Evolutionary conservation across 352 stramenopile genomes (phyloP), one percentile per base, ranked within the genome.

Genomic region (Detonula confervacea): DNA sequence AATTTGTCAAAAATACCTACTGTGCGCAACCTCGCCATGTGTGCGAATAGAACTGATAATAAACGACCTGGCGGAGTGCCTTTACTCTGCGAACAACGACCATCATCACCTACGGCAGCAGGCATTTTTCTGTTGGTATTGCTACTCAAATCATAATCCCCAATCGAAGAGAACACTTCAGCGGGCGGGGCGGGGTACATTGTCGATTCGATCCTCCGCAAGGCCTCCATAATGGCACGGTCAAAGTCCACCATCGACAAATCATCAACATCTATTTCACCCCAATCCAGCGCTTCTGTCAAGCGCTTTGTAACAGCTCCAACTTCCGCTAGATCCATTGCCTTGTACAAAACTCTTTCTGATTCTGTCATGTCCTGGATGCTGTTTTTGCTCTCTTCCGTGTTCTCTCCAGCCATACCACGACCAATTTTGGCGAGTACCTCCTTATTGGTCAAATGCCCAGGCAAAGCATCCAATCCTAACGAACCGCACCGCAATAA

Each of bases 271-370:
- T 72, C 73, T 18, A 82, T 62, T 68, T 81, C 83, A 1, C 49
- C 57, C 89, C 89, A 94, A 72, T 92, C 83, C 67, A 94, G 84
- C 27, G 83, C 87, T 51, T 89, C 75, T 60, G 92, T 76, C 42
- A 94, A 69, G 49, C 75, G 35, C 49, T 52, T 73, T 42, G 89
- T 94, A 0, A 84, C 65, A 25, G 37, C 44, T 14, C 79, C 79
- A 51, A 91, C 73, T 24, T 79, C 55, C 0, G 82, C 64, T 49
- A 68, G 46, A 20, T 83, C 51, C 25, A 86, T 78, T 11, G 65
- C 69, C 61, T 52, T 39, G 47, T 35, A 33, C 30, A 84, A 46
- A 11, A 90, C 62, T 37, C 33, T 75, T 46, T 75, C 71, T 16
- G 76, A 78, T 14, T 91, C 70, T n/a, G 68, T 20, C 29, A 80